These are phyloP conservation scores for Colletotrichum falcatum DNA, from an alignment of 2,329 filamentous ascomycete species.

Conservation along the genomic window DNA sequence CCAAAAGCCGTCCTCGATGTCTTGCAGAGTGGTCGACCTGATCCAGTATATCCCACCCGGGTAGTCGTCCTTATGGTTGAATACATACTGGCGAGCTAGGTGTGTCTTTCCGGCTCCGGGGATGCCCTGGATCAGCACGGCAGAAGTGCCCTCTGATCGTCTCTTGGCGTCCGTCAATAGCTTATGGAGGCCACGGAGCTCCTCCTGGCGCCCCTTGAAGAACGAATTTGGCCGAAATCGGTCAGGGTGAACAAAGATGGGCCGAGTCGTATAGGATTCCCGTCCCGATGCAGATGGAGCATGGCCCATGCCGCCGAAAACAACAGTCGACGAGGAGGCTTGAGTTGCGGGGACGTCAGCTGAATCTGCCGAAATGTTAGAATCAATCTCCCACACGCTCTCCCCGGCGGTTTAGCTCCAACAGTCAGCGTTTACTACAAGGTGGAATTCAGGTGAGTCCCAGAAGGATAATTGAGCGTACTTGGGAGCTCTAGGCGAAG, in stretches of 20 bases:
- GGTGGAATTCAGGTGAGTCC: no score
- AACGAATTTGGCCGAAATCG: slow-evolving; percentile 72
- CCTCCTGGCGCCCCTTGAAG: slow-evolving; percentile 70
- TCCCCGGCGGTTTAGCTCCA: no score
- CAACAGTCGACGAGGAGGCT: not conserved
- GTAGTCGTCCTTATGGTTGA: slow-evolving; percentile 68
- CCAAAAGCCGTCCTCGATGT: slow-evolving; percentile 73
- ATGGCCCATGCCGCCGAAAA: not conserved
- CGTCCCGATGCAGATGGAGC: not conserved
- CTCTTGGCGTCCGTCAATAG: slow-evolving; percentile 69
- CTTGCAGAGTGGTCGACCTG: slow-evolving; percentile 68
- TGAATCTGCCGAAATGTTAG: not conserved
- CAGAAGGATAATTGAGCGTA: not conserved
- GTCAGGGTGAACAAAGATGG: slow-evolving; percentile 61
- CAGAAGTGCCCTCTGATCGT: slow-evolving; percentile 68
- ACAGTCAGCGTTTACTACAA: no score
- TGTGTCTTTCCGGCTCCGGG: slow-evolving; percentile 78
- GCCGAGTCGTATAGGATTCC: slow-evolving; percentile 9
- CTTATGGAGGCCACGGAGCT: slow-evolving; percentile 68
- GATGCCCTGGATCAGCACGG: slow-evolving; percentile 73
- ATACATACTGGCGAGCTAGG: slow-evolving; percentile 75
- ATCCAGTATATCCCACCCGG: slow-evolving; percentile 79
- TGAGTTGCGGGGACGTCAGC: not conserved
- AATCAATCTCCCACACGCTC: not conserved
- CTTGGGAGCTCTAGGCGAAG: not conserved